Evolutionary conservation across 352 stramenopile species (phyloP), one percentile per base, ranked within the genome.

Genomic region (Phytophthora litchii): DNA sequence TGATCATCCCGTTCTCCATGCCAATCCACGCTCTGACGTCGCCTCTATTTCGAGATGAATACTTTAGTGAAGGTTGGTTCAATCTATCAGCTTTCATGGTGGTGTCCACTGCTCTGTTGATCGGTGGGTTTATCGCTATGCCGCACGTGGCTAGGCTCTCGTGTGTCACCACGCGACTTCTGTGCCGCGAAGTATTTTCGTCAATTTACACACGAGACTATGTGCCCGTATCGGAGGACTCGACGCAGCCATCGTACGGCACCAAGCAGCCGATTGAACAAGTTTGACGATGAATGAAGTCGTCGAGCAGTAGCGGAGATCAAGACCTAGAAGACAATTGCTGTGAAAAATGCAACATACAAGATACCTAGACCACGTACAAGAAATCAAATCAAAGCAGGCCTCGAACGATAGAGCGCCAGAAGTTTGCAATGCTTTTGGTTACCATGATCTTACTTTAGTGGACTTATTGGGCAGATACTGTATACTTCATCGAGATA

Each of bases 131-230:
- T 27, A 67, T 75, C 27, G 46, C 77, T 20, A 86, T 89, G 79
- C 74, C 83, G 16, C 37, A 77, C 14, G 67, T 73, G 3, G 79
- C 72, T 4, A 75, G 60, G 25, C 46, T 86, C 12, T 86, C 76
- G 45, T 78, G 57, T 31, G 47, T 72, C 54, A 74, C 66, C 20
- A 86, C 76, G 37, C 74, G 70, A 2, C 72, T 83, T 29, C 63
- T 86, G 35, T 86, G 74, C 42, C 76, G 69, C 16, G 76, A 86
- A 17, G 60, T 70, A 9, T 76, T 80, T 37, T 58, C 62, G 4
- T 60, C 56, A 9, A 68, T 75, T 36, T 66, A 70, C 65, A 67
- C 58, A 40, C 60, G 40, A 27, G 60, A 74, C 14, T 59, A 57
- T 40, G 54, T 67, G 29, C 27, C 38, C 13, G 42, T 21, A 4